Evolutionary conservation across 169 alveolate genomes (phyloP).

Genomic region (Eimeria maxima): DNA sequence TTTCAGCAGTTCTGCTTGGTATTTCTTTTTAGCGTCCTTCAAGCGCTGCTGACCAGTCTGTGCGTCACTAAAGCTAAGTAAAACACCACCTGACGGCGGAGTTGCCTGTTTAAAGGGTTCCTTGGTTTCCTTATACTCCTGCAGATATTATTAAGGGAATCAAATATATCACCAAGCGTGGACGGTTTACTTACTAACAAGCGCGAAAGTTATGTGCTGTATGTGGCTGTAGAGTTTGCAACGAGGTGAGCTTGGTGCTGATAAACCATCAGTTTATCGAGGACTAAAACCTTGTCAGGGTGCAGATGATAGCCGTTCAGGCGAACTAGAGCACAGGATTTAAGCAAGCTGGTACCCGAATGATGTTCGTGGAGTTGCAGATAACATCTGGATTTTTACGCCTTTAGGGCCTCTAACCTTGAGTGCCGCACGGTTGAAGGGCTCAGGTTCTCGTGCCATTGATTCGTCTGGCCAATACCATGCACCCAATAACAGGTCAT

Average conservation of each 20-base stretch:
- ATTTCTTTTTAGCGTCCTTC: constrained; percentile 31
- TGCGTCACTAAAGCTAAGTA: background rate
- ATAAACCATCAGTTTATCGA: too few relatives aligned
- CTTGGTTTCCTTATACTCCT: background rate
- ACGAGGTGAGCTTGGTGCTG: background rate
- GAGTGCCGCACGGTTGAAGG: background rate
- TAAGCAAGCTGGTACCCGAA: background rate
- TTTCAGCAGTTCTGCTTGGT: constrained; percentile 47
- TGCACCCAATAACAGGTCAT: background rate
- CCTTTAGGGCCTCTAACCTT: constrained; percentile 3
- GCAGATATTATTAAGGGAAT: background rate
- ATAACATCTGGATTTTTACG: background rate
- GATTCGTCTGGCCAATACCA: constrained; percentile 11
- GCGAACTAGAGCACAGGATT: background rate
- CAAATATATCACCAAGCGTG: background rate
- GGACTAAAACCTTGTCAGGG: background rate
- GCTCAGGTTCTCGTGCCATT: background rate
- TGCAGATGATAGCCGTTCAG: background rate
- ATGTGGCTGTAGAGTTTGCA: background rate
- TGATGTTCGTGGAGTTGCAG: background rate
- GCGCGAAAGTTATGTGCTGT: background rate
- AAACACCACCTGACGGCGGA: background rate
- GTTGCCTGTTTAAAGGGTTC: background rate
- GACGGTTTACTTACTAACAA: background rate
- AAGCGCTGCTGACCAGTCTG: constrained; percentile 37